Conservation (phyloP, 495 filamentous ascomycete species). For the Annulohypoxylon nitens region DNA sequence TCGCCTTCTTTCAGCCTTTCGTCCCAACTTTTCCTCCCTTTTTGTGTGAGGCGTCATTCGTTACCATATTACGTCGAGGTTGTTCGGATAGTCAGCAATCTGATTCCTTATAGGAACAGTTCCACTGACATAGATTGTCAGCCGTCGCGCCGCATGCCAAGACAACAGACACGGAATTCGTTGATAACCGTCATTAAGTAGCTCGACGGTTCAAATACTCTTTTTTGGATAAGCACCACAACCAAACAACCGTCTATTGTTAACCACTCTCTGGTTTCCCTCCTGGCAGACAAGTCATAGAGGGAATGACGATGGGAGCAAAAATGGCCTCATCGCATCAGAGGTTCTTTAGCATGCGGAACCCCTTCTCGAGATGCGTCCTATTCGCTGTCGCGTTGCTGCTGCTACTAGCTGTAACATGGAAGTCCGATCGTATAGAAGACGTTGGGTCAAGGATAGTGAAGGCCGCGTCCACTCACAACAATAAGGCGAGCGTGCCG, state of each 20-base stretch:
- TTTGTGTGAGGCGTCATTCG: conserved; percentile 44
- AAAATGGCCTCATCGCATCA: conserved; percentile 54
- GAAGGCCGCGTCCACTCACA: conserved; percentile 53
- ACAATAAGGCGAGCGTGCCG: conserved; percentile 42
- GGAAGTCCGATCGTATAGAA: conserved; percentile 55
- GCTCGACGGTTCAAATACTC: conserved; percentile 7
- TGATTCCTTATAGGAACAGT: conserved; percentile 25
- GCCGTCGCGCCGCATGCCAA: conserved; percentile 47
- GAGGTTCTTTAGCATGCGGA: conserved; percentile 60
- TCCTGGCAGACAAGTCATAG: conserved; percentile 36
- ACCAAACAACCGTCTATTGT: conserved; percentile 15
- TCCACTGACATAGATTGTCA: conserved; percentile 43
- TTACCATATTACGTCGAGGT: conserved; percentile 36
- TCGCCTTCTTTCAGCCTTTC: conserved; percentile 30
- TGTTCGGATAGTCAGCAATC: conserved; percentile 25
- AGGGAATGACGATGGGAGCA: conserved; percentile 54
- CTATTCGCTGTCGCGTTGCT: conserved; percentile 55
- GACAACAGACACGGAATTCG: conserved; percentile 40
- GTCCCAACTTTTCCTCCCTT: conserved; percentile 31
- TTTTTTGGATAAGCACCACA: conserved; percentile 27
- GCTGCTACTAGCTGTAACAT: conserved; percentile 51
- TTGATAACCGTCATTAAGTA: conserved; percentile 48
- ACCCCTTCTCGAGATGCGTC: conserved; percentile 58
- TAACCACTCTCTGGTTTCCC: conserved; percentile 30
- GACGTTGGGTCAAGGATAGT: conserved; percentile 55